These are phyloP conservation scores for Claviceps pusilla DNA, from an alignment of 2,329 filamentous ascomycete genomes.

Conservation along the genomic window DNA sequence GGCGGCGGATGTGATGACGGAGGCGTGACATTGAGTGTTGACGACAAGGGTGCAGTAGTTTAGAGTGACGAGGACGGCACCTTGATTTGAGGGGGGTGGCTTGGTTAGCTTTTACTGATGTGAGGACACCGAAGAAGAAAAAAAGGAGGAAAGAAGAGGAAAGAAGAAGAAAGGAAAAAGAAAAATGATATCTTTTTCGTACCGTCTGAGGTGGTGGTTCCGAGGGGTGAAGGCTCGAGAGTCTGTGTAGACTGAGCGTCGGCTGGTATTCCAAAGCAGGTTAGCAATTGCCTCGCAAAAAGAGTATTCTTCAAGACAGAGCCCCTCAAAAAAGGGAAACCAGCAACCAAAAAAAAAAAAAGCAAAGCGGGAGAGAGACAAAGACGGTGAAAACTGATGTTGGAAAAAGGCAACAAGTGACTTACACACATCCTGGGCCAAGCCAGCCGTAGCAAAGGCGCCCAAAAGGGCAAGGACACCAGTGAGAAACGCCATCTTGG, in stretches of 20 bases:
- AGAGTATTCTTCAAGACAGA: not conserved
- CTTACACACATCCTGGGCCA: constrained; percentile 11
- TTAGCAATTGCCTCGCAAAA: not conserved
- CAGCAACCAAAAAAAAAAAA: not conserved
- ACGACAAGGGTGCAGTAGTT: constrained; percentile 22
- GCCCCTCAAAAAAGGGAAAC: not conserved
- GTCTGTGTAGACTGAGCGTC: constrained; percentile 15
- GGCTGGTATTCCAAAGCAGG: constrained; percentile 10
- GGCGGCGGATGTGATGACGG: constrained; percentile 14
- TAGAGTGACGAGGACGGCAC: constrained; percentile 19
- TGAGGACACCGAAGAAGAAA: too few relatives aligned
- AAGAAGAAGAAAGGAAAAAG: too few relatives aligned
- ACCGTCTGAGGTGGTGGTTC: constrained; percentile 19
- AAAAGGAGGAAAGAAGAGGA: too few relatives aligned
- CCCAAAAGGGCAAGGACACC: constrained; percentile 11
- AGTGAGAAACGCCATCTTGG: constrained; percentile 15
- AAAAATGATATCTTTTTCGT: constrained; percentile 1
- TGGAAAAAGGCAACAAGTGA: not conserved
- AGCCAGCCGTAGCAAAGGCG: constrained; percentile 9
- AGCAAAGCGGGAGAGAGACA: not conserved
- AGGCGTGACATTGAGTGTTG: constrained; percentile 19
- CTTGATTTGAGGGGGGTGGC: constrained; percentile 7
- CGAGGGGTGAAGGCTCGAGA: constrained; percentile 17
- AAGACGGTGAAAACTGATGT: not conserved
- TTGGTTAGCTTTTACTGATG: not conserved